These are phyloP conservation scores for Xylaria sp. DNA, from an alignment of 2,329 filamentous ascomycete species.

Conservation along the genomic window DNA sequence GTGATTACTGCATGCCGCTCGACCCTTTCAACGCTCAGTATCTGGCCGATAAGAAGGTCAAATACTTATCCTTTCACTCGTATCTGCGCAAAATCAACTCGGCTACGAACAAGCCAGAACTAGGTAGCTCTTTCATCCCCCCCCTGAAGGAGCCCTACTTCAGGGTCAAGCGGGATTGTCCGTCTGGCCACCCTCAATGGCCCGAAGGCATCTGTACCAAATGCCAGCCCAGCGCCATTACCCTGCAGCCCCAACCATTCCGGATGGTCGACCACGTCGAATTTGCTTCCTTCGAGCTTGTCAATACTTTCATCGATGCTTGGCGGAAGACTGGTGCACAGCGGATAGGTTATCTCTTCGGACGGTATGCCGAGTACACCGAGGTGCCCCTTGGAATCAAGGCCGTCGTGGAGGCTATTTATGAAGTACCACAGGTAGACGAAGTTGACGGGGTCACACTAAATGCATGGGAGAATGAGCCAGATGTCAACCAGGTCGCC, in stretches of 20 bases:
- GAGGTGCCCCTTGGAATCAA: constrained; percentile 95
- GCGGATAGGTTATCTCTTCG: constrained; percentile 89
- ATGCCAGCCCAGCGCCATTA: constrained; percentile 97
- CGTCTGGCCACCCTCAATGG: constrained; percentile 91
- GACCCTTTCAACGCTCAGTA: constrained; percentile 94
- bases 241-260: constrained; percentile 90
- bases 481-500: constrained; percentile 83
- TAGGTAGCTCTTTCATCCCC: constrained; percentile 94
- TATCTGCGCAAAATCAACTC: constrained; percentile 95
- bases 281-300: constrained; percentile 84
- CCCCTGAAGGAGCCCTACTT: constrained; percentile 94
- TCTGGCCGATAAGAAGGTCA: constrained; percentile 95
- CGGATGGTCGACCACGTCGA: constrained; percentile 99
- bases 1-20: constrained; percentile 97
- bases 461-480: constrained; percentile 85
- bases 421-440: constrained; percentile 91
- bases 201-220: constrained; percentile 98
- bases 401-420: constrained; percentile 95
- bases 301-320: constrained; percentile 90
- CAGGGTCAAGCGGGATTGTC: constrained; percentile 87
- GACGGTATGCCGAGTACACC: constrained; percentile 87
- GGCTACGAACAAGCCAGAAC: constrained; percentile 94
- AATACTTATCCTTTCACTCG: constrained; percentile 96
- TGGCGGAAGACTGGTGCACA: constrained; percentile 90
- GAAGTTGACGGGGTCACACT: constrained; percentile 90